Evolutionary conservation across 495 filamentous ascomycete genomes (phyloP).

Genomic region (Rusavskia elegans): DNA sequence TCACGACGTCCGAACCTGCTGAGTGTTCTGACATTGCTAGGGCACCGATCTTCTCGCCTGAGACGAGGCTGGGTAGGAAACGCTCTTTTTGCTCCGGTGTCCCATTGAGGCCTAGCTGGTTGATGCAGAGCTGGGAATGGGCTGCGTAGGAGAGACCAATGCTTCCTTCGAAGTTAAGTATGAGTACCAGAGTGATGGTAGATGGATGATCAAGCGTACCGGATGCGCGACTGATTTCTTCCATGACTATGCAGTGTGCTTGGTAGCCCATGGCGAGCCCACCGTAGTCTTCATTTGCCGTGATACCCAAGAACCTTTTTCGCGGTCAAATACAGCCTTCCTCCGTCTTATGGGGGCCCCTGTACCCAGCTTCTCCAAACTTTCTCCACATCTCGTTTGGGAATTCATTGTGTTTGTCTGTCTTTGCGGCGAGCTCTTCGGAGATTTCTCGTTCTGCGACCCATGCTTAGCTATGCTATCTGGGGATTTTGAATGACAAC

Average conservation of each 20-base stretch:
- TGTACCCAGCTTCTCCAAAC: constrained; percentile 68
- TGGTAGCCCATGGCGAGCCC: constrained; percentile 91
- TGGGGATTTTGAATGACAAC: neutral
- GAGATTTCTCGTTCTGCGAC: constrained; percentile 45
- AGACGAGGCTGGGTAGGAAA: constrained; percentile 68
- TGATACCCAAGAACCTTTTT: constrained; percentile 68
- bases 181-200: neutral
- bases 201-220: constrained; percentile 18
- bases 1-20: constrained; percentile 84
- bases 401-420: constrained; percentile 78
- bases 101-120: constrained; percentile 91
- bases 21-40: constrained; percentile 92
- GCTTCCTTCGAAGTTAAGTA: constrained; percentile 43
- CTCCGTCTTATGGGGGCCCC: neutral
- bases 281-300: constrained; percentile 85
- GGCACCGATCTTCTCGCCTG: constrained; percentile 71
- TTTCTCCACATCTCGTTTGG: constrained; percentile 87
- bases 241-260: constrained; percentile 92
- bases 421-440: constrained; percentile 63
- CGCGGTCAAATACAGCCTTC: constrained; percentile 4
- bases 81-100: constrained; percentile 57
- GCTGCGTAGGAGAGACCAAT: constrained; percentile 90
- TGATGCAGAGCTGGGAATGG: constrained; percentile 92
- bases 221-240: constrained; percentile 61
- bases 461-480: neutral